Base-by-base conservation (phyloP, 768 basidiomycete genomes). In the Termitomyces sp. region DNA sequence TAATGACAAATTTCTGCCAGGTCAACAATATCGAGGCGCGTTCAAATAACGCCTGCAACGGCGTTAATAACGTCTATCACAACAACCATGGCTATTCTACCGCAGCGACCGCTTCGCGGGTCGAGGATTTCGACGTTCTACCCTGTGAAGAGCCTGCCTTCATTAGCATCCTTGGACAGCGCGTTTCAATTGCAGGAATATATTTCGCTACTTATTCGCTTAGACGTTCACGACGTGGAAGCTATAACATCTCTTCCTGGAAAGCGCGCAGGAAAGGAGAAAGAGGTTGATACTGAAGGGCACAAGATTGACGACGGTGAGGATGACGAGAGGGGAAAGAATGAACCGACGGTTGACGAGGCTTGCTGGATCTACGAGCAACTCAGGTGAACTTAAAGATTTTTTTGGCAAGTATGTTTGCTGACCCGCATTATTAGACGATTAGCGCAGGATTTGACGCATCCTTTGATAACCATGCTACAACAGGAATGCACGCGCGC, bases 151-250 rank as follows among this genome's bases (percentile, higher is more conserved):
- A 77, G 66, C 8, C 76, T 91, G 2, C 89, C 90, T 0, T 80
- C 86, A 0, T 79, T 90, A 32, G 76, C 88, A 0, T 82, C 86
- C 1, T 76, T 96, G 32, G 89, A 95, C 73, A 94, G 92, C 70
- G 92, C 94, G 0, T 97, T 96, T 68, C 93, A 96, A 67, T 80
- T 96, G 7, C 93, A 96, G 66, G 96, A 98, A 67, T 96, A 94
- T 72, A 91, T 98, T 46, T 88, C 93, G 1, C 77, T 92, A 32
- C 83, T 96, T 61, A 90, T 96, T 57, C 84, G 89, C 16, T 76
- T 83, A 28, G 87, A 98, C 72, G 88, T 93, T 0, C 92, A 95
- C 72, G 90, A 97, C 68, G 88, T 98, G 20, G 83, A 91, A 41
- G 70, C 81, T 7, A 88, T 98, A 43, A 85, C 94, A 0, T 78